phyloP scores from a whole-genome alignment of 306 rosid species.

The Biancaea sappan region DNA sequence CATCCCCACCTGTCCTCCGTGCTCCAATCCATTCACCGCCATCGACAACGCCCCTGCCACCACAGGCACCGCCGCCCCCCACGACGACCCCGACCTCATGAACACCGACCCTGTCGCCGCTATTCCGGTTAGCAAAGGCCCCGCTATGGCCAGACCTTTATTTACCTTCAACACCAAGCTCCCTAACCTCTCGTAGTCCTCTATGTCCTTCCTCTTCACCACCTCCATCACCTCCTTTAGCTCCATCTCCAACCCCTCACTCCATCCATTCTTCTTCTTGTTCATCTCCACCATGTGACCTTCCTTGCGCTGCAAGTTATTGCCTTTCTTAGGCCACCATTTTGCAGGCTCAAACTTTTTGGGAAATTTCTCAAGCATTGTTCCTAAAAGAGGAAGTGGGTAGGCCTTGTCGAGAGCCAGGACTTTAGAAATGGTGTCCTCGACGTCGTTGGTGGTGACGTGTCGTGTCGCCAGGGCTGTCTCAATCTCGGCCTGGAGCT shows the following conservation, averaged over 20 bases:
- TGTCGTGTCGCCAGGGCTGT: constrained; percentile 41
- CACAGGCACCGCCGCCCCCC: constrained; percentile 42
- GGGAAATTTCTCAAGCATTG: constrained; percentile 85
- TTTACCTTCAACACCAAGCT: constrained; percentile 62
- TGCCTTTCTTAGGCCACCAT: constrained; percentile 85
- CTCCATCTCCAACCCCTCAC: constrained; percentile 53
- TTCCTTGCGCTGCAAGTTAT: not conserved
- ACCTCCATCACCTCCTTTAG: constrained; percentile 57
- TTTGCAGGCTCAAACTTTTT: constrained; percentile 56
- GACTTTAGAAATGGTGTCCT: constrained; percentile 49
- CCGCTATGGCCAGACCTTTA: constrained; percentile 66
- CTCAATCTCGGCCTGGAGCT: constrained; percentile 54
- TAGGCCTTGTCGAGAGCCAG: constrained; percentile 75
- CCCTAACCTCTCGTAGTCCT: constrained; percentile 80
- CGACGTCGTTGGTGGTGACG: constrained; percentile 45
- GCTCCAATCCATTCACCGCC: constrained; percentile 56
- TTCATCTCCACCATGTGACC: not conserved
- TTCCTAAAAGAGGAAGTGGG: constrained; percentile 84
- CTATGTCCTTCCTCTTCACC: constrained; percentile 64
- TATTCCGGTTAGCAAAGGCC: constrained; percentile 69
- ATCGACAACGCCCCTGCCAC: constrained; percentile 64
- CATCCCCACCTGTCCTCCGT: constrained; percentile 83
- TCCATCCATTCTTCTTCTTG: constrained; percentile 62
- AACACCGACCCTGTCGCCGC: constrained; percentile 66
- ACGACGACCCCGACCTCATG: constrained; percentile 45